Evolutionary conservation across 371 early-diverging fungal genomes (phyloP), one percentile per base, ranked within the genome.

Genomic region (Parasitella parasitica): DNA sequence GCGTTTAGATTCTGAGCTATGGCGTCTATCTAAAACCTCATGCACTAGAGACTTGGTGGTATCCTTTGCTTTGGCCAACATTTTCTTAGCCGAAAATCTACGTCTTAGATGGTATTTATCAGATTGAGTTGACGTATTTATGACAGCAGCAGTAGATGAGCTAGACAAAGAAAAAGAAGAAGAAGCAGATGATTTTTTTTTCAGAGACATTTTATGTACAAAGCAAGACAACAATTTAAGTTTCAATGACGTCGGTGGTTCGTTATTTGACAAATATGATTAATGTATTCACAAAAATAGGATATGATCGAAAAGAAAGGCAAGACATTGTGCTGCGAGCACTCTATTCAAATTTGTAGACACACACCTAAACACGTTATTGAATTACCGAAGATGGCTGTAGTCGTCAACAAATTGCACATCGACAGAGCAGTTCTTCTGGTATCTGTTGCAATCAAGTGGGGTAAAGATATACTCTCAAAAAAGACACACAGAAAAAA

Each of bases 31-130:
- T 11, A 58, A 28, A 32, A 52, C 64, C 2, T 63, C 60, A 20
- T 68, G 55, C 15, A 64, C 64, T 28, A 57, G 35, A 18, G 61
- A 48, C 36, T 49, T 53, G 11, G 61, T 57, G 3, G 62, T 53
- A 53, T 66, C 67, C 53, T 66, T 66, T 7, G 62, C 67, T 66
- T 57, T 66, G 2, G 43, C 34, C 16, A 66, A 41, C 57, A 66
- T 66, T 53, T 51, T 57, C 11, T 49, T 3, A 3, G 63, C 56
- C 27, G 63, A 56, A 34, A 62, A 62, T 28, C 34, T 54, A 12
- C 48, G 43, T 35, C 54, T 61, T 1, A 24, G 20, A 16, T n/a
- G n/a, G 32, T 35, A 15, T 28, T 38, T 64, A 48, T 39, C 46
- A 46, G 46, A 9, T 12, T 24, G 46, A 46, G 46, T 11, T 6